Evolutionary conservation across 805 yeast genomes (phyloP).

Genomic region (Candida silvatica): DNA sequence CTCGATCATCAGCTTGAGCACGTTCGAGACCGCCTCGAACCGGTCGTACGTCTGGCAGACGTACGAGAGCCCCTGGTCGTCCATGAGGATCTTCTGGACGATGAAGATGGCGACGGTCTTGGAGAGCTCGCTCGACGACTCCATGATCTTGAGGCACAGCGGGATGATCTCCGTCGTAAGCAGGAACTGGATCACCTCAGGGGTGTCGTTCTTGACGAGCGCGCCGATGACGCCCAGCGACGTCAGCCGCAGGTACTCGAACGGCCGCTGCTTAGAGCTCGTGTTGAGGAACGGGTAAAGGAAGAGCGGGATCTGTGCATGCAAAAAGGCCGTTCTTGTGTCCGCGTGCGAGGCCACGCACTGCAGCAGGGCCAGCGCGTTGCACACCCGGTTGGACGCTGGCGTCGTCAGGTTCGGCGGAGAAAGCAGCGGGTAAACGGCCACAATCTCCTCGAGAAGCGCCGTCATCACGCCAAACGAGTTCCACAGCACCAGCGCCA

Average conservation of each 20-base stretch:
- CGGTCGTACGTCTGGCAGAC: constrained; percentile 94
- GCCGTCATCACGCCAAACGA: constrained; percentile 96
- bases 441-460: constrained; percentile 77
- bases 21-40: constrained; percentile 88
- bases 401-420: constrained; percentile 82
- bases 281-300: constrained; percentile 92
- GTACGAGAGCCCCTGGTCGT: constrained; percentile 84
- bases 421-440: constrained; percentile 81
- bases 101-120: constrained; percentile 97
- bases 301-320: constrained; percentile 88
- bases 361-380: constrained; percentile 88
- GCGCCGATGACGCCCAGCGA: constrained; percentile 97
- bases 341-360: constrained; percentile 95
- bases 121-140: constrained; percentile 84
- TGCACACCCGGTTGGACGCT: constrained; percentile 90
- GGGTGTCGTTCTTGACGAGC: constrained; percentile 88
- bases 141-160: constrained; percentile 89
- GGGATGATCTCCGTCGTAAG: constrained; percentile 97
- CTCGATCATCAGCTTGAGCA: constrained; percentile 76
- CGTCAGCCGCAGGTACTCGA: constrained; percentile 88
- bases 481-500: constrained; percentile 90
- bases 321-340: constrained; percentile 75
- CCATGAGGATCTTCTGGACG: constrained; percentile 84
- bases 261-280: constrained; percentile 82
- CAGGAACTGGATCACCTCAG: constrained; percentile 86